Base-by-base conservation (phyloP, 208 protist genomes). In the Porcisia hertigi region DNA sequence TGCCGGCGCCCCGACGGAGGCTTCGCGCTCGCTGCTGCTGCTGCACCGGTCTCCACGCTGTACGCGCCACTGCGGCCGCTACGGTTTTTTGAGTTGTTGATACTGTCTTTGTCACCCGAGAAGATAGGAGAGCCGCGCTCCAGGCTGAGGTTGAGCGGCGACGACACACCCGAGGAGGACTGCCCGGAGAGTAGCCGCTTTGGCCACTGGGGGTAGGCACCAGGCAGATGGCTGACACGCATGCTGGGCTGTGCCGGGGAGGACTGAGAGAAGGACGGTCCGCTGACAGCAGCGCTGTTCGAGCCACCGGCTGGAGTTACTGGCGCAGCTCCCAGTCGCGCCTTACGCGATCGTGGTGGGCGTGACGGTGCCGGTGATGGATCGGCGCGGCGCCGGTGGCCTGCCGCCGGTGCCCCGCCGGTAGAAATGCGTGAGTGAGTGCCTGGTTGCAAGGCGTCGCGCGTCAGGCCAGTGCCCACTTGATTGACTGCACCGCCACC, bases 331-430 rank as follows among this genome's bases (percentile, higher is more conserved):
- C n/a, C 66, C 14, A 69, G 55, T 25, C 71, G 71, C 18, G 63
- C 39, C 64, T 74, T 82, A 7, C 73, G 78, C 20, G 78, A 73
- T 14, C 78, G 78, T 57, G 71, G 78, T 18, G 78, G 78, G 2
- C 78, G 78, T 16, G 78, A 82, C 30, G 78, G 78, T n/a, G 78
- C 78, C 6, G 78, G 78, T 39, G 78, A 82, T 34, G 78, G 78
- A 52, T 82, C 78, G 4, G 78, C 77, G 55, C 77, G 77, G 39
- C 71, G 71, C 23, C 77, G 71, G 57, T 65, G 71, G 55, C 41
- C 66, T 54, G 63, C 47, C 9, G 59, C 58, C 49, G 63, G 39
- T 25, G 69, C 60, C 23, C 20, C 45, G 0, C 36, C 11, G 3
- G 11, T 36, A 20, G 23, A 18, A 43, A 14, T 57, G 66, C 63